Base-by-base conservation (phyloP, 352 stramenopile species). In the Phytophthora agathidicida region DNA sequence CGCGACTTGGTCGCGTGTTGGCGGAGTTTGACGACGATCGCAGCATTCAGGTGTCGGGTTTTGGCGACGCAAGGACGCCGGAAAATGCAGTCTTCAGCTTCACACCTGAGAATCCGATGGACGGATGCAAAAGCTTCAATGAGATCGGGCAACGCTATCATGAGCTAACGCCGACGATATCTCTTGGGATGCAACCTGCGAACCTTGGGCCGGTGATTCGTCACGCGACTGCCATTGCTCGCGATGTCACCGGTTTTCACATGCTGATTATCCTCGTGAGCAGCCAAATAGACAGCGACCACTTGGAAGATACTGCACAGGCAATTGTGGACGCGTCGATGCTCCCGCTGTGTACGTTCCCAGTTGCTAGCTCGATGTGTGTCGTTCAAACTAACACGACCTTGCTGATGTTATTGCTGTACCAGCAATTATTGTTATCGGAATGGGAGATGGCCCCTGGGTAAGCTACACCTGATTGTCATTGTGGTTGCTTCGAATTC, bases 21-120 rank as follows among this genome's bases (percentile, higher is more conserved):
- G 82, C 86, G 41, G 68, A 77, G 20, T 92, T 94, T 24, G 85
- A 93, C 49, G 85, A 94, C 46, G 85, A 94, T 49, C 83, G 86
- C 30, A 76, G 90, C 33, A 94, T 94, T 37, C 83, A 84, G 11
- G 73, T 78, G 16, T 91, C 68, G 31, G 82, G 77, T 0, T 93
- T 93, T 60, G 84, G 82, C 10, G 82, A 94, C 30, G 48, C 71
- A 23, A 69, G 49, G 5, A 91, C 80, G 0, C 71, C 73, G 9
- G 64, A 66, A 14, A 58, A 80, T 11, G 22, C 17, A 8, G 42
- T 71, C 7, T 65, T 66, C 31, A 89, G 79, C 41, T 89, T 89
- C 48, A 68, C 74, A 7, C 77, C 88, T 1, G 57, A 66, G 7
- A 30, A 50, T 7, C 56, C 75, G 11, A 65, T 66, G 31, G 47